phyloP scores from a whole-genome alignment of 2,329 filamentous ascomycete species.

The Aspergillus sp. region DNA sequence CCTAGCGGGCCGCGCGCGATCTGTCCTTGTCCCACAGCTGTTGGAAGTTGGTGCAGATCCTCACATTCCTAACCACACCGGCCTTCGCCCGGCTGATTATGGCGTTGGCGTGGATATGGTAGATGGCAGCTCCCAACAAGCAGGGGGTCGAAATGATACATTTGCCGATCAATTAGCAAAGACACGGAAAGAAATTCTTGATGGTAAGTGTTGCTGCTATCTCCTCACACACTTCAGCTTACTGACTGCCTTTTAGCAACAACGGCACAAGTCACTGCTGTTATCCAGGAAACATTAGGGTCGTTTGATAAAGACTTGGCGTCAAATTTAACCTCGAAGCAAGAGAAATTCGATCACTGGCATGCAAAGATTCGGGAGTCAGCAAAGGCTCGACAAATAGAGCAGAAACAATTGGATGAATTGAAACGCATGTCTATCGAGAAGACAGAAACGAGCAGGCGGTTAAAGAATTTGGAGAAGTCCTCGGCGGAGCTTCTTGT shows the following conservation, averaged over 20 bases:
- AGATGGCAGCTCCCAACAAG: conserved; percentile 48
- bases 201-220: conserved; percentile 32
- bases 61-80: conserved; percentile 86
- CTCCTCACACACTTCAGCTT: background rate
- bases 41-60: conserved; percentile 93
- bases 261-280: conserved; percentile 47
- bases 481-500: conserved; percentile 70
- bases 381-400: conserved; percentile 74
- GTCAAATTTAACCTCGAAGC: conserved; percentile 77
- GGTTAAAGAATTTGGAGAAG: conserved; percentile 73
- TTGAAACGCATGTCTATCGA: conserved; percentile 66
- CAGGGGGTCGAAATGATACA: conserved; percentile 45
- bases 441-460: conserved; percentile 64
- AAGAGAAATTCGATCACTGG: conserved; percentile 76
- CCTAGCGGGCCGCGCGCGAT: conserved; percentile 88
- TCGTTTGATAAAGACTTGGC: conserved; percentile 79
- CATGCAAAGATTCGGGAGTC: conserved; percentile 79
- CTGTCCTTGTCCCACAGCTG: conserved; percentile 95
- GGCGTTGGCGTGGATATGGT: conserved; percentile 74
- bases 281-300: conserved; percentile 78
- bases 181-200: conserved; percentile 47
- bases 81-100: conserved; percentile 88
- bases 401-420: conserved; percentile 70
- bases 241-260: conserved; percentile 41
- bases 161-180: conserved; percentile 46